These are phyloP conservation scores for Heimioporus sp. DNA, from an alignment of 768 basidiomycete species.

Conservation along the genomic window DNA sequence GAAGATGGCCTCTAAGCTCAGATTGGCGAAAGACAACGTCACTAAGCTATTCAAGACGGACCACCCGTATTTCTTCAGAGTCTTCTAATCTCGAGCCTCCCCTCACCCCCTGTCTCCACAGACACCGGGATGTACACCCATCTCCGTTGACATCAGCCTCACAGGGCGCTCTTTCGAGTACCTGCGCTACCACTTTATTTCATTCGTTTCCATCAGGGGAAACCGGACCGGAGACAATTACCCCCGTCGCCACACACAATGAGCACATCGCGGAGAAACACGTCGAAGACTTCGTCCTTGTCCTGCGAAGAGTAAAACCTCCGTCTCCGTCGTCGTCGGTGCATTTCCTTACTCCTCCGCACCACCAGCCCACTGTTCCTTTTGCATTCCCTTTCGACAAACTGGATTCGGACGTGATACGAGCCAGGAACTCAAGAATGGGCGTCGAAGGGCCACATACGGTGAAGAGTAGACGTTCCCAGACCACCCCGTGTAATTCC, in stretches of 20 bases:
- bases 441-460: not conserved
- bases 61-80: too few relatives aligned
- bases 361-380: not conserved
- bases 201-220: too few relatives aligned
- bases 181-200: too few relatives aligned
- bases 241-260: not conserved
- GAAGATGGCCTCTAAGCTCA: too few relatives aligned
- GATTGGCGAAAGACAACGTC: too few relatives aligned
- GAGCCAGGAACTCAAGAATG: not conserved
- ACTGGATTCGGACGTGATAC: not conserved
- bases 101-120: too few relatives aligned
- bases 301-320: not conserved
- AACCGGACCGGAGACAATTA: not conserved
- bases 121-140: too few relatives aligned
- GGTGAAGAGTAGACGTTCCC: too few relatives aligned
- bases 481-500: not conserved
- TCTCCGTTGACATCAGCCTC: too few relatives aligned
- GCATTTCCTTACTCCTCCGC: not conserved
- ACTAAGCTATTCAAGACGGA: too few relatives aligned
- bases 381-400: not conserved
- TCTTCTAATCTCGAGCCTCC: too few relatives aligned
- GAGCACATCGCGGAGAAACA: not conserved
- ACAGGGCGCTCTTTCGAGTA: too few relatives aligned
- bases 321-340: not conserved
- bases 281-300: conserved; percentile 1